Base-by-base conservation (phyloP, 805 yeast species). In the Metschnikowia kunwiensis region DNA sequence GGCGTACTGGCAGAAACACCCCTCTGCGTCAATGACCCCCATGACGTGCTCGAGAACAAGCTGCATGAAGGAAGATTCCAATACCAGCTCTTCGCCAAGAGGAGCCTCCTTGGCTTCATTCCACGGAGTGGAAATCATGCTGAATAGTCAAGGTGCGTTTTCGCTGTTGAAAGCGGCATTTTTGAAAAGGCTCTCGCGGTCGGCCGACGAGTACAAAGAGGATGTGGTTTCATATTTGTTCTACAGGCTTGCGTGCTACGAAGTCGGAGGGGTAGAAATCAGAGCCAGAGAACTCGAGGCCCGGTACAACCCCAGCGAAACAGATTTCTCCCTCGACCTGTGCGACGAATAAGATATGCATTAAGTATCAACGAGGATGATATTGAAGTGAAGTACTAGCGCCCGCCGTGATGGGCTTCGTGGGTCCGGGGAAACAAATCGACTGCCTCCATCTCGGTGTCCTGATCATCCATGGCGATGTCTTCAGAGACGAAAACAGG, bases 401-500 rank as follows among this genome's bases (percentile, higher is more conserved):
- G 36, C 35, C 33, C 24, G 20, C 30, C 36, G 14, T 20, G 22
- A 21, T 26, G 33, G 5, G 35, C 27, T 6, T 34, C 34, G 13
- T 15, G 30, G 9, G 11, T 14, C 2, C 43, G 42, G n/a, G 60
- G 59, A 30, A 55, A 55, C 37, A 57, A 40, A 28, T 44, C 49
- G 6, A 48, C 49, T 10, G 47, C 44, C 31, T 62, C 68, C 63
- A 60, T 60, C 23, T 60, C 65, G 17, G 49, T 47, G 32, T 68
- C 68, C 24, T 58, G 64, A 5, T 46, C 36, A 5, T 44, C 51
- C 38, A 32, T 51, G 47, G 19, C 51, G 58, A 46, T 47, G 48
- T 15, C 68, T 62, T 36, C 47, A 14, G 30, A 24, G 7, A 22
- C 20, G 37, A 68, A 68, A 3, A 68, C 68, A 5, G 68, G 69